phyloP scores from a whole-genome alignment of 768 basidiomycete species.

The Macrolepiota dolichaula region DNA sequence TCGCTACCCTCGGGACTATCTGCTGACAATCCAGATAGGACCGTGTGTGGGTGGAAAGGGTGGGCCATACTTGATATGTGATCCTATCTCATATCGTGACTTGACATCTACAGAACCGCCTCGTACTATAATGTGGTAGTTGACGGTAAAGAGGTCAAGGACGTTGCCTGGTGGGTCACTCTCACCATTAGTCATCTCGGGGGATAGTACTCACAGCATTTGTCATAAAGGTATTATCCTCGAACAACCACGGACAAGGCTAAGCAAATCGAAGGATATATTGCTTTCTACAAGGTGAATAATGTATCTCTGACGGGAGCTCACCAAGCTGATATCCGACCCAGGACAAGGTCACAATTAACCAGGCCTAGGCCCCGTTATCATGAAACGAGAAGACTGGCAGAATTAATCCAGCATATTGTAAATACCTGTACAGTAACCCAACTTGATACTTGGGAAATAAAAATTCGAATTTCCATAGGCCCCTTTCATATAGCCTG shows the following conservation, averaged over 20 bases:
- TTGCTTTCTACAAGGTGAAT: constrained; percentile 77
- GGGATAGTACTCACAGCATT: neutral
- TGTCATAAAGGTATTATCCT: constrained; percentile 63
- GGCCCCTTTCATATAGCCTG: no score
- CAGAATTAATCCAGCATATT: no score
- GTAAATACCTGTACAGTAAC: no score
- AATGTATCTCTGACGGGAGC: neutral
- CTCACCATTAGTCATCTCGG: neutral
- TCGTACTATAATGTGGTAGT: constrained; percentile 62
- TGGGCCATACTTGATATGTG: constrained; percentile 21
- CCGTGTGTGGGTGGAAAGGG: constrained; percentile 74
- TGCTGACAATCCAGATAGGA: constrained; percentile 28
- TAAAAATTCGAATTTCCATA: no score
- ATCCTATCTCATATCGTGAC: neutral
- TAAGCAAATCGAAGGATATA: constrained; percentile 56
- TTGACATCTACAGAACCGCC: constrained; percentile 40
- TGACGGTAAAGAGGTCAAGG: constrained; percentile 40
- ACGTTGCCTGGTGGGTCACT: constrained; percentile 61
- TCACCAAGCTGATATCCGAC: neutral
- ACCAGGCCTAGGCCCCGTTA: constrained; percentile 11
- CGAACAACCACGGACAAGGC: constrained; percentile 50
- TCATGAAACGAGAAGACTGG: no score
- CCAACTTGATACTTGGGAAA: no score
- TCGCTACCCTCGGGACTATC: neutral
- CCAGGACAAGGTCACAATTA: constrained; percentile 38